Conservation (phyloP, 179 eudicot genomes). For the Beta corolliflora region DNA sequence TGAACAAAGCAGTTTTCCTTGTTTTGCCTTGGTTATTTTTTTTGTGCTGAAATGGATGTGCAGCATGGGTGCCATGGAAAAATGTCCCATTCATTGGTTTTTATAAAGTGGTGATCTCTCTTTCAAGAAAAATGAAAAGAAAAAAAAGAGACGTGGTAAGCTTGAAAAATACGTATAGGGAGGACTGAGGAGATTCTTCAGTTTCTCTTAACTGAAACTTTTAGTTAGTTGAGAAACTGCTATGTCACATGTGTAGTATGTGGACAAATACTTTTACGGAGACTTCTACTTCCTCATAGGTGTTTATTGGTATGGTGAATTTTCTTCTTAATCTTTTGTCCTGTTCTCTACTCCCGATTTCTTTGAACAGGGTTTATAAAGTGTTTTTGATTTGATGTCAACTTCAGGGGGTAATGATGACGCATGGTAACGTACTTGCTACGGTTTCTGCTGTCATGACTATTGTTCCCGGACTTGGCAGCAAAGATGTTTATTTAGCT, state of each 20-base stretch:
- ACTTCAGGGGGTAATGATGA: conserved; percentile 94
- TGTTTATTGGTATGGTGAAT: background rate
- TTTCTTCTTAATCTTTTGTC: background rate
- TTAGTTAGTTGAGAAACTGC: background rate
- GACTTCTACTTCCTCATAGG: background rate
- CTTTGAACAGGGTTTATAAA: background rate
- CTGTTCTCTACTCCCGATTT: background rate
- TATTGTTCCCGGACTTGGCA: conserved; percentile 69
- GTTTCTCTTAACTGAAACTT: background rate
- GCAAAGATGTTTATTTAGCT: conserved; percentile 81
- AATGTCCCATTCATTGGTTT: background rate
- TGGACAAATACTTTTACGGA: background rate
- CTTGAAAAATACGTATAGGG: background rate
- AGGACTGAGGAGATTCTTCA: background rate
- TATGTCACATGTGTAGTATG: background rate
- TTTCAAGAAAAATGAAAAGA: too few species aligned
- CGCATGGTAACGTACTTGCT: conserved; percentile 89
- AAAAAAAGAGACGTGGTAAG: too few species aligned
- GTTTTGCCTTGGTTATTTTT: background rate
- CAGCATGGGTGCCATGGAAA: background rate
- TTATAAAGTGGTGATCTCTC: too few species aligned
- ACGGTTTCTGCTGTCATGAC: conserved; percentile 90
- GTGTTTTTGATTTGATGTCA: conserved; percentile 10
- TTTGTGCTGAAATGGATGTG: background rate
- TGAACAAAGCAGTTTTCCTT: background rate